Conservation (phyloP, 805 yeast species). For the Wickerhamomyces ciferrii region DNA sequence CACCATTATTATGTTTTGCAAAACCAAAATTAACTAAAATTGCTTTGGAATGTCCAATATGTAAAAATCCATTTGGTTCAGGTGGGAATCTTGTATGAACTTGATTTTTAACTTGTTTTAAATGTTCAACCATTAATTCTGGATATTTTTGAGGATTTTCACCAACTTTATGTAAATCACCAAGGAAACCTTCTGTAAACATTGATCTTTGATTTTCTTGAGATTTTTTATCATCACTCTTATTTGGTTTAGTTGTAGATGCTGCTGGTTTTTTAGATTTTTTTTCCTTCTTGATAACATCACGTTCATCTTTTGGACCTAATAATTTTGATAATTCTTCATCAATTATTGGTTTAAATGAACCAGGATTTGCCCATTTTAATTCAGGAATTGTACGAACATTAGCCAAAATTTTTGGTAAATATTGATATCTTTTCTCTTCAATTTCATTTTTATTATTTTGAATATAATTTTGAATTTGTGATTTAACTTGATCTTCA, state of each 20-base stretch:
- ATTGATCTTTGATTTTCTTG: conserved; percentile 50
- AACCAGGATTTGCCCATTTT: conserved; percentile 89
- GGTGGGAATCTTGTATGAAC: conserved; percentile 97
- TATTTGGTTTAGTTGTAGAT: conserved; percentile 19
- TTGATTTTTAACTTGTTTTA: conserved; percentile 70
- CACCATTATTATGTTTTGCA: conserved; percentile 82
- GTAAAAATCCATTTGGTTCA: conserved; percentile 96
- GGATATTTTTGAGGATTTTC: conserved; percentile 90
- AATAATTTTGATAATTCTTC: conserved; percentile 60
- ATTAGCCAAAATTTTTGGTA: conserved; percentile 73
- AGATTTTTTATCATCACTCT: conserved; percentile 7
- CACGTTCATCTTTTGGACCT: conserved; percentile 97
- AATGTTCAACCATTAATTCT: conserved; percentile 76
- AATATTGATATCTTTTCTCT: conserved; percentile 71
- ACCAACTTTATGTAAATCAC: conserved; percentile 92
- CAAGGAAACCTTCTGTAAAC: conserved; percentile 94
- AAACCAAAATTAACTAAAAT: conserved; percentile 97
- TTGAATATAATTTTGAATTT: conserved; percentile 55
- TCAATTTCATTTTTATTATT: conserved; percentile 54
- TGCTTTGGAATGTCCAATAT: conserved; percentile 97
- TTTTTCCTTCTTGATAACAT: conserved; percentile 72
- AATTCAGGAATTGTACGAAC: conserved; percentile 68
- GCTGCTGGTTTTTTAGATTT: conserved; percentile 39
- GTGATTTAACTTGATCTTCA: conserved; percentile 54
- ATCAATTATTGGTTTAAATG: conserved; percentile 86